These are phyloP conservation scores for Trichosporon faecale DNA, from an alignment of 1,284 basidiomycete species.

Conservation along the genomic window DNA sequence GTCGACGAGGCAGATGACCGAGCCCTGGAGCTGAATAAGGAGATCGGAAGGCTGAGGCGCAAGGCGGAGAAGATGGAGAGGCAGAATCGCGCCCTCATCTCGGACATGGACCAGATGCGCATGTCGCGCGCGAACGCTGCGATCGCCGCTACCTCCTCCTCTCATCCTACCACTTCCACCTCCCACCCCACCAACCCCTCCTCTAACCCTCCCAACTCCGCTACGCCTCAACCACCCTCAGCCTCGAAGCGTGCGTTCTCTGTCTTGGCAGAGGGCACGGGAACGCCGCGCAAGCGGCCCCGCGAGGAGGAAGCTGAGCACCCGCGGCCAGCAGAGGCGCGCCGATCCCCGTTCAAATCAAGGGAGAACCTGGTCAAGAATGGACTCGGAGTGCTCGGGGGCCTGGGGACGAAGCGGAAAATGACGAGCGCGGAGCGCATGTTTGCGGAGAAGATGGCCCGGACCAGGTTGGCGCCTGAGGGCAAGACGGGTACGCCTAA, in stretches of 20 bases:
- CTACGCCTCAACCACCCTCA: neutral
- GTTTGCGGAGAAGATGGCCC: slow-evolving; percentile 7
- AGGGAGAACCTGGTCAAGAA: slow-evolving; percentile 8
- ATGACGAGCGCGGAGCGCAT: slow-evolving; percentile 5
- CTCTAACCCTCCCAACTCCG: too few species aligned
- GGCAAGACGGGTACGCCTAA: neutral
- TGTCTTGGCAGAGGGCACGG: neutral
- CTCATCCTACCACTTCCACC: neutral
- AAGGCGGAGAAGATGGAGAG: slow-evolving; percentile 21
- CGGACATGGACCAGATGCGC: slow-evolving; percentile 16
- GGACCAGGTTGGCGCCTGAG: neutral
- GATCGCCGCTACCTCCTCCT: neutral
- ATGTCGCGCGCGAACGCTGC: neutral
- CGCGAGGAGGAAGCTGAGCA: slow-evolving; percentile 16
- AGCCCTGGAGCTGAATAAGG: slow-evolving; percentile 21
- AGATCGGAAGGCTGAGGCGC: slow-evolving; percentile 16
- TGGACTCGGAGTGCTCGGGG: neutral
- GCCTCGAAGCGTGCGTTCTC: neutral
- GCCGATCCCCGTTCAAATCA: neutral
- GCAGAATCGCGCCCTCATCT: slow-evolving; percentile 13
- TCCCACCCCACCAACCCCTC: too few species aligned
- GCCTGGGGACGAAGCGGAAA: neutral
- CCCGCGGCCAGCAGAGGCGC: neutral
- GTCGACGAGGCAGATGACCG: slow-evolving; percentile 29
- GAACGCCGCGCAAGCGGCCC: slow-evolving; percentile 14